These are phyloP conservation scores for Diaporthe longicolla DNA, from an alignment of 2,329 filamentous ascomycete species.

Conservation along the genomic window DNA sequence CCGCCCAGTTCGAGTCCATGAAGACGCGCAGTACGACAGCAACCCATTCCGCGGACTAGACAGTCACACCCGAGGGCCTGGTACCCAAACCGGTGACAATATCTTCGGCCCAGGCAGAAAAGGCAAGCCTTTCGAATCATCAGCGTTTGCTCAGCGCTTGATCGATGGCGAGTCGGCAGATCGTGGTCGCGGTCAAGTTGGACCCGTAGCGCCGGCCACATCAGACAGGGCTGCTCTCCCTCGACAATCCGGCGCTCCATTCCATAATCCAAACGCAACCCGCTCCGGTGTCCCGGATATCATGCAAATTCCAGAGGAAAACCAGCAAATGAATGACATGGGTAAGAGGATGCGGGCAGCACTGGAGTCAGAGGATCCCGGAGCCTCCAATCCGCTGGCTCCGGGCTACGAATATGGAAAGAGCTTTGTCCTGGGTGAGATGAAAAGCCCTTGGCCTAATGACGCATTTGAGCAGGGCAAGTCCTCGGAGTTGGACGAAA, in stretches of 20 bases:
- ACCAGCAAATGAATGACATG: background rate
- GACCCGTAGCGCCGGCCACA: no score
- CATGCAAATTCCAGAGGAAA: background rate
- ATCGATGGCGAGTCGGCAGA: background rate
- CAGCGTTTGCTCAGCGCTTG: constrained; percentile 5
- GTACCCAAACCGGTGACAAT: constrained; percentile 20
- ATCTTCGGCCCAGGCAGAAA: background rate
- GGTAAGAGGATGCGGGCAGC: constrained; percentile 12
- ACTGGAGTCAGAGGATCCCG: background rate
- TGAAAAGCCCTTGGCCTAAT: background rate
- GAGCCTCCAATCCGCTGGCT: no score
- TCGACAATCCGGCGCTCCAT: no score
- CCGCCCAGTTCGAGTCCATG: background rate
- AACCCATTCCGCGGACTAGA: background rate
- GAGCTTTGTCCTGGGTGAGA: background rate
- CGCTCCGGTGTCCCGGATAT: background rate
- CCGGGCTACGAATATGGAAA: background rate
- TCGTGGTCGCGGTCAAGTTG: background rate
- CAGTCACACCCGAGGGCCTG: background rate
- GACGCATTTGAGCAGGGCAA: background rate
- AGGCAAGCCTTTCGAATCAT: no score
- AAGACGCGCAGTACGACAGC: no score
- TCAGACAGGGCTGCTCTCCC: background rate
- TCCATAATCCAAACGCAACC: background rate
- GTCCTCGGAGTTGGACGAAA: background rate